Evolutionary conservation across 2,329 filamentous ascomycete species (phyloP), one percentile per base, ranked within the genome.

Genomic region (Chlorencoelia australis): DNA sequence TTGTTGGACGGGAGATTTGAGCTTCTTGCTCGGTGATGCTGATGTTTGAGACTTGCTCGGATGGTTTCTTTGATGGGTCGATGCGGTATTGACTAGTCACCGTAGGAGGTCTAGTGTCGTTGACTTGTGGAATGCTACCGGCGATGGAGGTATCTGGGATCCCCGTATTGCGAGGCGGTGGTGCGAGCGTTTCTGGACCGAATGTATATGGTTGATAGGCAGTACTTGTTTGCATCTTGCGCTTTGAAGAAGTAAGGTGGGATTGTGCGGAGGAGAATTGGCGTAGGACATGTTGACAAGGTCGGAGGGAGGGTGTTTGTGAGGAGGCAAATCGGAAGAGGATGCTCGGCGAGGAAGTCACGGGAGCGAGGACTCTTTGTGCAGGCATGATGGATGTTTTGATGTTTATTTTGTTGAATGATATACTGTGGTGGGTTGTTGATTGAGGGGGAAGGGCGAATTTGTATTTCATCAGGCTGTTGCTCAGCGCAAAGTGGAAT

Each of bases 141-240:
- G 72, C 66, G 48, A 80, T 77, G 19, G 76, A 78, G 8, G 71
- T 73, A 37, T 79, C 72, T 33, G 71, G 68, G 19, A 70, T 59
- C n/a, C 68, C 67, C 21, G 64, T 57, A 55, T 73, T 79, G 47
- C 73, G 68, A 39, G 60, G 59, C 28, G 66, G 65, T 9, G 73
- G 71, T 47, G 72, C 69, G 30, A 68, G 63, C 1, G 68, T 59
- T 11, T 69, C 64, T n/a, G 33, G 33, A 17, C 18, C 26, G 10
- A 82, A 58, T 2, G 66, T 65, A 41, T 75, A 69, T 14, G 77
- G 75, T 39, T 71, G 72, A 50, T 79, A 77, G 31, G 73, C 73
- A 13, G 74, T 78, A 20, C 73, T 73, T 9, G 77, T 81, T 55
- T 79, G 75, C 55, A 82, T 68, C 43, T 72, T 70, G 33, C 74